phyloP scores from a whole-genome alignment of 129 eudicot species.

The Artemisia argyi region DNA sequence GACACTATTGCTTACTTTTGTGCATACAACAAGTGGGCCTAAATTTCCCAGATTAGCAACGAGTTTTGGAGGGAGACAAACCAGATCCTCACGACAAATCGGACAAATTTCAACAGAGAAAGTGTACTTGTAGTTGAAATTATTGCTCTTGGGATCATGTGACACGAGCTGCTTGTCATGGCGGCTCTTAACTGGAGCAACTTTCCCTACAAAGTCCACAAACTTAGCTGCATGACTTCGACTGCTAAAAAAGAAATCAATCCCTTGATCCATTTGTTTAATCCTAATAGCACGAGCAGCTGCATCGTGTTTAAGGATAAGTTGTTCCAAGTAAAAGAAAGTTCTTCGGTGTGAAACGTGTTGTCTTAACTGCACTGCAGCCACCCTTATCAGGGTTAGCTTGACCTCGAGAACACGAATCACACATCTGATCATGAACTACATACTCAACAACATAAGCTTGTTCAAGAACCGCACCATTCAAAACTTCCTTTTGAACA shows the following conservation, averaged over 20 bases:
- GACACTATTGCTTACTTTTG: constrained; percentile 40
- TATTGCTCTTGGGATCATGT: constrained; percentile 60
- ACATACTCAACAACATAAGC: constrained; percentile 47
- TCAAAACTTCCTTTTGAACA: constrained; percentile 41
- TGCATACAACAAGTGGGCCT: constrained; percentile 55
- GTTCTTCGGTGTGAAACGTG: constrained; percentile 62
- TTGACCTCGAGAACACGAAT: constrained; percentile 35
- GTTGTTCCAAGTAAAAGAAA: constrained; percentile 35
- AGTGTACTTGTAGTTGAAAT: constrained; percentile 43
- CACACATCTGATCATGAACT: constrained; percentile 60
- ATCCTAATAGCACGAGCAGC: constrained; percentile 50
- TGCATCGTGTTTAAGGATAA: constrained; percentile 51
- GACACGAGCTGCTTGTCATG: constrained; percentile 55
- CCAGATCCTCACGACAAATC: constrained; percentile 34
- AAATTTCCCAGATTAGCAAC: constrained; percentile 40
- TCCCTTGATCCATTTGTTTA: constrained; percentile 51
- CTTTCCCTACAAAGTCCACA: constrained; percentile 54
- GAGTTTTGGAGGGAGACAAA: constrained; percentile 43
- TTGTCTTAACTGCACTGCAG: constrained; percentile 62
- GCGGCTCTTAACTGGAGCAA: constrained; percentile 39
- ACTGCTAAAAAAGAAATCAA: constrained; percentile 57
- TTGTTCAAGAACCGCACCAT: constrained; percentile 54
- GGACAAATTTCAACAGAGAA: constrained; percentile 57
- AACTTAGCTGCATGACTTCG: constrained; percentile 54
- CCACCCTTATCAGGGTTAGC: constrained; percentile 49